Base-by-base conservation (phyloP, 805 yeast genomes). In the Barnettozyma pratensis region DNA sequence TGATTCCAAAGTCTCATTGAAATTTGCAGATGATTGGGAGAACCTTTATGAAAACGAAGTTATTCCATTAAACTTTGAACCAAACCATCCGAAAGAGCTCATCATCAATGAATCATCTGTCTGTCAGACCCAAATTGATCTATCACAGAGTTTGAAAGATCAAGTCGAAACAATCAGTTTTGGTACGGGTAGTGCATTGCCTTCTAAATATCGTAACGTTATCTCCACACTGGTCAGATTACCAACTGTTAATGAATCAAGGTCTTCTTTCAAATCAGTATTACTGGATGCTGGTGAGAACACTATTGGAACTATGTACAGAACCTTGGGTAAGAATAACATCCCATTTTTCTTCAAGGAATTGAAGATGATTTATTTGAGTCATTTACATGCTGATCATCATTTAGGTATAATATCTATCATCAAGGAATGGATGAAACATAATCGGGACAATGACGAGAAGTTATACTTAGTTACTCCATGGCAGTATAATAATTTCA, bases 381-480 rank as follows among this genome's bases (percentile, higher is more conserved):
- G 96, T 56, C 99, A 94, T 71, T 71, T 92, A 57, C 99, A 94
- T 66, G 99, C 98, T 0, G 99, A 94, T 63, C 99, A 94, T 64
- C 97, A 92, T 65, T 69, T 94, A 39, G 99, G 99, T 0, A 72
- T 87, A 5, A 68, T 85, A 7, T 76, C 88, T 5, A 64, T 94
- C 4, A 71, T 94, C 29, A 71, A 73, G 37, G 80, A 79, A 54
- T 91, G 97, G 96, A 60, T 65, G 42, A 49, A 58, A n/a, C 58
- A 63, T 49, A 72, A 77, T 49, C 61, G 65, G 32, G 62, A 68
- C 11, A 71, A 76, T 50, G 53, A 65, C 11, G 57, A 67, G 5
- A 68, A 64, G 25, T 66, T 92, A 9, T 79, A 75, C 53, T 61
- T 92, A 29, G 73, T 90, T 1, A 74, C 83, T 0, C 98, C 98